A percentile compares a stretch with the other conserved stretches of the same genome.
phyloP scores from a whole-genome alignment of 73 alveolate species.

The Blepharisma stoltei region DNA sequence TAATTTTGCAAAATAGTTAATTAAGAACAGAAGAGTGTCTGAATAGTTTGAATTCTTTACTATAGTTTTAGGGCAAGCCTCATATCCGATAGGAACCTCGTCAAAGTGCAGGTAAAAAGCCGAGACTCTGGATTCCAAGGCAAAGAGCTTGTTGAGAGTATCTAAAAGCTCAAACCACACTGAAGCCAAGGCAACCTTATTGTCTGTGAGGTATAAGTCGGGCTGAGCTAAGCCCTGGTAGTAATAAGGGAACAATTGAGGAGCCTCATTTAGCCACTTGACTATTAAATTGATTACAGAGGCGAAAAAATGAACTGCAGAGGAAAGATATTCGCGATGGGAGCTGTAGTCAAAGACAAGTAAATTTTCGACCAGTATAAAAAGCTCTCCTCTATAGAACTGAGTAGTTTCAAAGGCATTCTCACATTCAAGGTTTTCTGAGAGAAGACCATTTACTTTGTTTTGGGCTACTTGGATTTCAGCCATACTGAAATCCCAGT shows the following conservation, averaged over 20 bases:
- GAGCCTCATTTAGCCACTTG: conserved; percentile 51
- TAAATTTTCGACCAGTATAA: conserved; percentile 42
- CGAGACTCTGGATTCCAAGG: conserved; percentile 44
- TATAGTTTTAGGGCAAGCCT: conserved; percentile 28
- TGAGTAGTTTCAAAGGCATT: conserved; percentile 53
- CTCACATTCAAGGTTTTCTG: conserved; percentile 33
- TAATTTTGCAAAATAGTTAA: conserved; percentile 42
- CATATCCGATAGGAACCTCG: conserved; percentile 30
- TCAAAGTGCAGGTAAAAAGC: conserved; percentile 52
- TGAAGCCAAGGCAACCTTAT: conserved; percentile 46
- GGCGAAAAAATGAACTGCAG: conserved; percentile 38
- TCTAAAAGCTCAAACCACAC: conserved; percentile 52
- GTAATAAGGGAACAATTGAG: conserved; percentile 41
- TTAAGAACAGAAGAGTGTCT: conserved; percentile 37
- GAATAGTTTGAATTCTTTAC: conserved; percentile 32
- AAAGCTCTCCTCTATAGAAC: conserved; percentile 56
- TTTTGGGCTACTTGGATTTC: conserved; percentile 35
- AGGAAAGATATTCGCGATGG: conserved; percentile 32
- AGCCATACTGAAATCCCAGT: conserved; percentile 30
- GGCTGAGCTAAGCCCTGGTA: conserved; percentile 42
- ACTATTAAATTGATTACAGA: conserved; percentile 41
- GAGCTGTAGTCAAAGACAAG: conserved; percentile 33
- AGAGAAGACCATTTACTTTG: conserved; percentile 19
- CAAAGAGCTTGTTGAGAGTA: conserved; percentile 50
- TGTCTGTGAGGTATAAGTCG: conserved; percentile 60